These are phyloP conservation scores for Poa pratensis DNA, from an alignment of 176 grass and related monocot species.

Conservation along the genomic window DNA sequence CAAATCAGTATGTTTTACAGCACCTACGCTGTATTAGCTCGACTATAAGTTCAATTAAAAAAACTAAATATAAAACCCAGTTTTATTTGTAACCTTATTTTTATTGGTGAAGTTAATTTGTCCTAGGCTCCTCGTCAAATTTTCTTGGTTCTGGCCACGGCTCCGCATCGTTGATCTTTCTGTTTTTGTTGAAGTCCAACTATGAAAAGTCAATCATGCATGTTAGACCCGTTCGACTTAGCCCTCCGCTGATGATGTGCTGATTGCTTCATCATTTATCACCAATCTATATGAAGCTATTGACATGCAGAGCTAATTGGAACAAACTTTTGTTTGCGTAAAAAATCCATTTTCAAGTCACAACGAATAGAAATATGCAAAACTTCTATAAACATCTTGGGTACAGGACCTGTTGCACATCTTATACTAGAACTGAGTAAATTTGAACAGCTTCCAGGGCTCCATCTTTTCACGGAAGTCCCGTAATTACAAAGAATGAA, in stretches of 20 bases:
- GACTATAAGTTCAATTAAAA: background rate
- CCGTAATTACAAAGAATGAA: background rate
- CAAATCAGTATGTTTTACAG: background rate
- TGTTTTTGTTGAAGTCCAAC: background rate
- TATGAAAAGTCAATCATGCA: background rate
- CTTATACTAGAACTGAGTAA: background rate
- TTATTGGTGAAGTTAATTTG: background rate
- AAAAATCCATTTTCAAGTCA: background rate
- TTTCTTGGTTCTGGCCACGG: background rate
- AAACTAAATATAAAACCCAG: background rate
- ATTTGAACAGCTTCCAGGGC: background rate
- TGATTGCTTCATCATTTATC: background rate
- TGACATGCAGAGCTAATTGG: background rate
- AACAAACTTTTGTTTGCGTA: too few species aligned
- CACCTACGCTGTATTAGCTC: background rate
- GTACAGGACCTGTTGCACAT: background rate
- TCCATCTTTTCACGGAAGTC: background rate
- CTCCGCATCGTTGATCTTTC: background rate
- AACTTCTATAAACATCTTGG: background rate
- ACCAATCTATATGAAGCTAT: background rate
- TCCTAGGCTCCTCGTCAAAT: background rate
- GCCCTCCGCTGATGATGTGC: background rate
- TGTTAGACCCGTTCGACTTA: background rate
- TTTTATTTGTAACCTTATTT: background rate
- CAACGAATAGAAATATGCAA: background rate